Base-by-base conservation (phyloP, 2,329 filamentous ascomycete genomes). In the Hortaea sp. region DNA sequence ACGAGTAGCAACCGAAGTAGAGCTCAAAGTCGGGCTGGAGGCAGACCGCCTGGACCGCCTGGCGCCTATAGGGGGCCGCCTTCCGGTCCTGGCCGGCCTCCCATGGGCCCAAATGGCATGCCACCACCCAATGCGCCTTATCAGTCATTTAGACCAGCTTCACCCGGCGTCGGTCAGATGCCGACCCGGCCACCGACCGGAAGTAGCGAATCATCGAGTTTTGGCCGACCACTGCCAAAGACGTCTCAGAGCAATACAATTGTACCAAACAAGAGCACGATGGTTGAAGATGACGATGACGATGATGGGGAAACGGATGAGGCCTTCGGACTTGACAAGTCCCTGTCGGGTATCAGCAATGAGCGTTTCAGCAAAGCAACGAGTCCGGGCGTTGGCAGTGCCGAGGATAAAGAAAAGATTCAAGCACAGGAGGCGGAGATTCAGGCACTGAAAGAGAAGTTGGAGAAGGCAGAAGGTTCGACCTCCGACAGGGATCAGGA, bases 191-290 rank as follows among this genome's bases (percentile, higher is more conserved):
- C 56, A 46, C 55, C 57, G 81, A 84, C 44, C 84, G 40, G 29
- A 0, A 32, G 45, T 28, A 61, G 59, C 42, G 58, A 61, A 29
- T 46, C 52, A n/a, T 54, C 52, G 20, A 55, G 52, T 31, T 47
- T 81, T 53, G 82, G 84, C 38, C 77, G 86, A 40, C 89, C 89
- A 4, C 78, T 86, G 54, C 84, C 86, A 11, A 95, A 94, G 63
- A 88, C 88, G 34, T 88, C 94, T 54, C 52, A 55, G 63, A 90
- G 85, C 62, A 97, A 94, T 62, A 97, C 88, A 0, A 94, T 97
- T 58, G 85, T 97, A 30, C 92, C 92, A 0, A 97, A 95, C 63
- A 98, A 97, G 69, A 94, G 90, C 59, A 95, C 86, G 0, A 89
- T 97, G 82, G 81, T 97, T 1, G 92, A 98, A 65, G 92, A 97